phyloP scores from a whole-genome alignment of 2,329 filamentous ascomycete species.

The Alternaria hordeiaustralica region DNA sequence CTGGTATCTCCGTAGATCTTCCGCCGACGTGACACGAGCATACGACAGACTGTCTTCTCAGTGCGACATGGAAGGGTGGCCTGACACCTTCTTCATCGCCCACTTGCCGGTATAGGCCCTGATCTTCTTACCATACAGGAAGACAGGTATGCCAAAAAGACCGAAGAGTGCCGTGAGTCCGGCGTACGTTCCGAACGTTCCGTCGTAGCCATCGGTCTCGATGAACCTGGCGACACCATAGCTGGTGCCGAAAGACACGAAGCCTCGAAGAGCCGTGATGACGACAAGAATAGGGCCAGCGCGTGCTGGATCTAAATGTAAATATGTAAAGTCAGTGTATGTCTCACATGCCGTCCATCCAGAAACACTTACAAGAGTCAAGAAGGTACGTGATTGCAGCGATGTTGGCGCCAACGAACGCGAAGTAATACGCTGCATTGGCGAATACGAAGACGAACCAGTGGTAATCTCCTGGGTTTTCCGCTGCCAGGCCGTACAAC shows the following conservation, averaged over 20 bases:
- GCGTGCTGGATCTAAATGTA: conserved; percentile 42
- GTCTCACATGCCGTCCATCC: background rate
- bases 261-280: conserved; percentile 55
- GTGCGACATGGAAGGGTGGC: conserved; percentile 18
- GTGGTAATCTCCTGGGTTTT: conserved; percentile 44
- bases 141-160: conserved; percentile 37
- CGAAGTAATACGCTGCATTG: conserved; percentile 44
- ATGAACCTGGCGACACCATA: conserved; percentile 49
- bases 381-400: conserved; percentile 55
- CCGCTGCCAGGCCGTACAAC: conserved; percentile 31
- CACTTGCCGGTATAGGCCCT: conserved; percentile 39
- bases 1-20: background rate
- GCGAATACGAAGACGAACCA: conserved; percentile 46
- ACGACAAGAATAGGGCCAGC: conserved; percentile 54
- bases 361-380: conserved; percentile 42
- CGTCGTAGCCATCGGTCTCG: conserved; percentile 39
- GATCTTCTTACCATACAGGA: conserved; percentile 42
- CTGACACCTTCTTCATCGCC: conserved; percentile 24
- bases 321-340: background rate
- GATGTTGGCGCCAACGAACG: conserved; percentile 54
- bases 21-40: background rate
- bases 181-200: conserved; percentile 41
- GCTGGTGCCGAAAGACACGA: conserved; percentile 54
- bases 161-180: conserved; percentile 40
- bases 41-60: conserved; percentile 1